These are phyloP conservation scores for Apophysomyces sp. DNA, from an alignment of 371 early-diverging fungal species.

Conservation along the genomic window DNA sequence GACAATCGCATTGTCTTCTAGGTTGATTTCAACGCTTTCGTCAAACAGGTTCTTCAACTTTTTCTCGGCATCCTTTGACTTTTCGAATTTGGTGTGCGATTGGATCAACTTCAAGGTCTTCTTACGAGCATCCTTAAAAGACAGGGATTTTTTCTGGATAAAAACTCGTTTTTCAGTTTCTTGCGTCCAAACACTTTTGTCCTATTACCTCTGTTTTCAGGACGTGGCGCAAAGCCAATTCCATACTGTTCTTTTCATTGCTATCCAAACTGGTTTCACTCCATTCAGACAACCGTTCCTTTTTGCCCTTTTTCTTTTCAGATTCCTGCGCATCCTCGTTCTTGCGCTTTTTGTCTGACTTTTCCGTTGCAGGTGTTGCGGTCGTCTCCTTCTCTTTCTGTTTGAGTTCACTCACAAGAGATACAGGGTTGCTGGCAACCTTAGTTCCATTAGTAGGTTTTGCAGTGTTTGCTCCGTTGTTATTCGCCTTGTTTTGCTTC, in stretches of 20 bases:
- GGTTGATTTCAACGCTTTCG: conserved; percentile 15
- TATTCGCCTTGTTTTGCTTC: conserved; percentile 29
- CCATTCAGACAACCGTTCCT: conserved; percentile 21
- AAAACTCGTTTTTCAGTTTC: background rate
- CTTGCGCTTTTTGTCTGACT: conserved; percentile 20
- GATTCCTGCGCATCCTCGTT: conserved; percentile 19
- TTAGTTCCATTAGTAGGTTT: background rate
- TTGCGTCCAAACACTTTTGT: background rate
- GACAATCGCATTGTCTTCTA: conserved; percentile 8
- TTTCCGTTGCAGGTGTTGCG: background rate
- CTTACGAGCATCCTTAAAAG: conserved; percentile 34
- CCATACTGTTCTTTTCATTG: conserved; percentile 22
- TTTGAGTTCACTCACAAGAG: conserved; percentile 64
- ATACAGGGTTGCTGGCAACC: conserved; percentile 31
- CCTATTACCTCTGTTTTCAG: conserved; percentile 21
- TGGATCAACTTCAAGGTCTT: conserved; percentile 32
- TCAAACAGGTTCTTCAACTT: conserved; percentile 19
- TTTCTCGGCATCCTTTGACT: conserved; percentile 11
- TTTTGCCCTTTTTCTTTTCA: conserved; percentile 14
- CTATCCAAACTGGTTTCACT: conserved; percentile 24
- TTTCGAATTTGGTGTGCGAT: conserved; percentile 24
- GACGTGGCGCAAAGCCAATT: conserved; percentile 30
- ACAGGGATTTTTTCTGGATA: conserved; percentile 18
- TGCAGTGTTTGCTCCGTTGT: conserved; percentile 12
- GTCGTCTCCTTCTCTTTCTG: conserved; percentile 29